A percentile compares a stretch with the other conserved stretches of the same genome.
Evolutionary conservation across 2,329 filamentous ascomycete genomes (phyloP).

Genomic region (Monilinia fructigena): DNA sequence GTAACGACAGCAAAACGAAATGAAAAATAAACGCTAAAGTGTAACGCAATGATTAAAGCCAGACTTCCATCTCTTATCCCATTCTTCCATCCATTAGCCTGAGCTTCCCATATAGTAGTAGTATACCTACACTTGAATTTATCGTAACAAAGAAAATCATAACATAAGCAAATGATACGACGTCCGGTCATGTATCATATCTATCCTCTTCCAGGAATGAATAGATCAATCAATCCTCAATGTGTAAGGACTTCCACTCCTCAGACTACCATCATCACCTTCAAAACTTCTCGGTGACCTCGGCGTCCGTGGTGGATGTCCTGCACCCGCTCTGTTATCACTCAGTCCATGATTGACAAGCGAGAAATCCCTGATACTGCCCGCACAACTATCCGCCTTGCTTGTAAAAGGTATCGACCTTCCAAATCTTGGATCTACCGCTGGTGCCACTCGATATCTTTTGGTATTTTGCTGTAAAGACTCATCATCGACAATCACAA

Average conservation of each 20-base stretch:
- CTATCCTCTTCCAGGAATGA: not conserved
- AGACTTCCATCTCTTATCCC: not conserved
- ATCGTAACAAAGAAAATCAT: not conserved
- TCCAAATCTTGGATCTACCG: conserved; percentile 37
- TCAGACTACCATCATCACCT: conserved; percentile 21
- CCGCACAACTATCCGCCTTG: conserved; percentile 25
- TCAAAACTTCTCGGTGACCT: conserved; percentile 25
- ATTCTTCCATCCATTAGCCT: not conserved
- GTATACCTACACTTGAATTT: not conserved
- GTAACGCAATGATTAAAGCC: not conserved
- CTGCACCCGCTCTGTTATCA: conserved; percentile 22
- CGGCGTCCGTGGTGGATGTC: conserved; percentile 11
- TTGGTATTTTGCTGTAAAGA: conserved; percentile 24
- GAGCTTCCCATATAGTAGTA: not conserved
- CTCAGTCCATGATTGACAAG: conserved; percentile 24
- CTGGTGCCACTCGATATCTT: conserved; percentile 36
- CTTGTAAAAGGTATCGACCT: conserved; percentile 23
- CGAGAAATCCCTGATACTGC: conserved; percentile 35
- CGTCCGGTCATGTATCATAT: not conserved
- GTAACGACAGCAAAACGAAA: not conserved
- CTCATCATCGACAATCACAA: conserved; percentile 69
- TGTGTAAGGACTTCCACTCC: conserved; percentile 33
- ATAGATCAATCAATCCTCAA: conserved; percentile 30
- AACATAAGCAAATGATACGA: not conserved
- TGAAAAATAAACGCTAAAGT: not conserved